Conservation (phyloP, 139 green algal genomes). For the Coelastrella sp. region DNA sequence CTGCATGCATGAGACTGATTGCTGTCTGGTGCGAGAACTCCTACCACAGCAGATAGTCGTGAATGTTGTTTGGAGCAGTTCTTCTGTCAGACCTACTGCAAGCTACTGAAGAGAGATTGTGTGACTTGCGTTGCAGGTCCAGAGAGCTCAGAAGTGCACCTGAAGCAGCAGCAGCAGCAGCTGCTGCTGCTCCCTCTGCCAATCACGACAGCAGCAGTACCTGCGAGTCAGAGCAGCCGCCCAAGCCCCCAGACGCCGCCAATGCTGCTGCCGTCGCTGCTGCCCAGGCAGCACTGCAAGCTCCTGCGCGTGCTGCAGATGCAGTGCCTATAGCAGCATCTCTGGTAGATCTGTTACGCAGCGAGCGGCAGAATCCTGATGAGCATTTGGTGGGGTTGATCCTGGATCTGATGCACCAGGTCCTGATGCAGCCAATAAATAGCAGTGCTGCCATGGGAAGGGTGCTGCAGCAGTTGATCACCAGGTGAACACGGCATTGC, state of each 20-base stretch:
- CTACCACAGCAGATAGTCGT: too few species aligned
- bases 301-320: neutral
- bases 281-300: neutral
- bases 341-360: neutral
- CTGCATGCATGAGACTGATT: too few species aligned
- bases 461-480: neutral
- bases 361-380: conserved; percentile 6
- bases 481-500: neutral
- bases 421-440: neutral
- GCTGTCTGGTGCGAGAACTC: too few species aligned
- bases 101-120: neutral
- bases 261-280: neutral
- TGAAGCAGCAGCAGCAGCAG: conserved; percentile 14
- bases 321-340: neutral
- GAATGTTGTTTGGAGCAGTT: too few species aligned
- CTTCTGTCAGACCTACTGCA: neutral
- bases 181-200: neutral
- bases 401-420: neutral
- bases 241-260: neutral
- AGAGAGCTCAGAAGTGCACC: neutral
- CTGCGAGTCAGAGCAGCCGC: neutral
- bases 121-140: neutral
- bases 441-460: neutral
- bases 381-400: conserved; percentile 6
- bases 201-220: neutral